A percentile compares a stretch with the other conserved stretches of the same genome.
Conservation (phyloP, 805 yeast species). For the Grigorovia transvaalensis region DNA sequence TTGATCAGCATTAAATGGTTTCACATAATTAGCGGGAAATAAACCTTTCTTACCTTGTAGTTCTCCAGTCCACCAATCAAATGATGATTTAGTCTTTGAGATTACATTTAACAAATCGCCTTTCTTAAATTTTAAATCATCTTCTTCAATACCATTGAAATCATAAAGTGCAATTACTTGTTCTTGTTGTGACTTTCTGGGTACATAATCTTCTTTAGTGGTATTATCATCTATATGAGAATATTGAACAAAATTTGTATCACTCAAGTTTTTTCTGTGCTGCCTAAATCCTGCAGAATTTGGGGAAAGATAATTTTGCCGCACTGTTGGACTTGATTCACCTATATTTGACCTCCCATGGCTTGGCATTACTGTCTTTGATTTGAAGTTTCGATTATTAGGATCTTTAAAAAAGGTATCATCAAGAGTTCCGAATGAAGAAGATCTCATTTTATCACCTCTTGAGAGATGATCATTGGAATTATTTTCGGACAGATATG, state of each 20-base stretch:
- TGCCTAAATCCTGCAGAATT: neutral
- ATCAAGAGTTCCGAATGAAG: neutral
- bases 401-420: neutral
- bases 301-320: neutral
- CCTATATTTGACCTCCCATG: neutral
- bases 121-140: slow-evolving; percentile 85
- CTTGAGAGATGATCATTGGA: neutral
- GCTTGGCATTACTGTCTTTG: neutral
- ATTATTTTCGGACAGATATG: neutral
- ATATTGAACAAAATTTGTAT: neutral
- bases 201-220: neutral
- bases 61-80: slow-evolving; percentile 99
- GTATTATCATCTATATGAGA: neutral
- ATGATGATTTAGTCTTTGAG: slow-evolving; percentile 76
- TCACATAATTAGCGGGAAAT: slow-evolving; percentile 95
- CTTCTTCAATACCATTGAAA: slow-evolving; percentile 86
- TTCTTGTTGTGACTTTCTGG: neutral
- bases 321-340: neutral
- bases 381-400: neutral
- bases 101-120: slow-evolving; percentile 86
- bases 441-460: neutral
- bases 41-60: slow-evolving; percentile 78
- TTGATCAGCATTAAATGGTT: slow-evolving; percentile 33
- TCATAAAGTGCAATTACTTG: slow-evolving; percentile 76
- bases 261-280: neutral